A percentile compares a stretch with the other conserved stretches of the same genome.
These are phyloP conservation scores for Metschnikowia lachancei DNA, from an alignment of 805 yeast genomes.

Conservation along the genomic window DNA sequence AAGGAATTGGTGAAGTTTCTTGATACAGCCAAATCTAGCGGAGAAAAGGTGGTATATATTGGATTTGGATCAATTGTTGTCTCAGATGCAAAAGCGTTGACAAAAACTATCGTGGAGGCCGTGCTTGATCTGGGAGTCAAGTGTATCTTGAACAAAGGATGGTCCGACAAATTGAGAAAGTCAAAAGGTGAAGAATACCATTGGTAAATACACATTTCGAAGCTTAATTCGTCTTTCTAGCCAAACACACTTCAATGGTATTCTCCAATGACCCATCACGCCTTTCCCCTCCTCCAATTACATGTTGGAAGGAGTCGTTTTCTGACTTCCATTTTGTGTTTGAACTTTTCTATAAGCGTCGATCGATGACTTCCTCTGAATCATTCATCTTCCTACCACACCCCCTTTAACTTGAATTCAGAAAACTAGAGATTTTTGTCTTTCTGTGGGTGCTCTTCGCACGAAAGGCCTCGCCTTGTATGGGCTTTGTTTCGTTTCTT, in stretches of 20 bases:
- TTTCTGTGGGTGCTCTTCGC: slow-evolving; percentile 2
- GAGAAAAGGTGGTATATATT: slow-evolving; percentile 77
- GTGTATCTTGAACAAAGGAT: slow-evolving; percentile 88
- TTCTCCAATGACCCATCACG: too few relatives aligned
- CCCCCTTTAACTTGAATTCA: too few relatives aligned
- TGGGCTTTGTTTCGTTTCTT: background rate
- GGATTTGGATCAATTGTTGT: slow-evolving; percentile 97
- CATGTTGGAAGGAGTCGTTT: too few relatives aligned
- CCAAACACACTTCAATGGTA: too few relatives aligned
- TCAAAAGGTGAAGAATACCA: slow-evolving; percentile 19
- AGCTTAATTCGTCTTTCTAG: too few relatives aligned
- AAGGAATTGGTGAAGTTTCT: slow-evolving; percentile 57
- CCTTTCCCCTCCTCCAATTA: too few relatives aligned
- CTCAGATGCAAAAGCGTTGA: slow-evolving; percentile 71
- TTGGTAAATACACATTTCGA: too few relatives aligned
- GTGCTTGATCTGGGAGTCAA: slow-evolving; percentile 77
- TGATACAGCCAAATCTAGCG: slow-evolving; percentile 52
- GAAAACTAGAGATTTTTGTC: background rate
- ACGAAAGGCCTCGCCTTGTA: slow-evolving; percentile 6
- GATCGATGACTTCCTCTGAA: too few relatives aligned
- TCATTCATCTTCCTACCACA: too few relatives aligned
- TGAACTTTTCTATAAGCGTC: too few relatives aligned
- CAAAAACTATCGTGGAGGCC: slow-evolving; percentile 74
- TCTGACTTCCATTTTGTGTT: too few relatives aligned
- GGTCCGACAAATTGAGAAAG: slow-evolving; percentile 74